Conservation (phyloP, 495 filamentous ascomycete species). For the Daldinia caldariorum region DNA sequence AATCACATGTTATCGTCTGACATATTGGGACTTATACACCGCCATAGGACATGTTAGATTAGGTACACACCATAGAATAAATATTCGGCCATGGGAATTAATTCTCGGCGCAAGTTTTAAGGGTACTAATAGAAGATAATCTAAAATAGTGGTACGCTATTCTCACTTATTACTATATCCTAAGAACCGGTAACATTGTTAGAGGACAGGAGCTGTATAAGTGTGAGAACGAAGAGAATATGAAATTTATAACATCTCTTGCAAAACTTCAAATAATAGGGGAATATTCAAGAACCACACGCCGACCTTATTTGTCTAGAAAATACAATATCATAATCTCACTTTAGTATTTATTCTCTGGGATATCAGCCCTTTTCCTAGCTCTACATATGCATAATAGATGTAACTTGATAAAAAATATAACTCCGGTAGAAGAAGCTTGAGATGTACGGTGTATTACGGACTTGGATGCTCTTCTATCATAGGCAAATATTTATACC, state of each 20-base stretch:
- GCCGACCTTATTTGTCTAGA: background rate
- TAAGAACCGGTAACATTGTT: background rate
- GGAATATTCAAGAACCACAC: background rate
- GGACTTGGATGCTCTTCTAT: no score
- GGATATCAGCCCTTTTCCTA: background rate
- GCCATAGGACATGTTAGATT: background rate
- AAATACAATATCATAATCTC: background rate
- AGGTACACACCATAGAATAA: background rate
- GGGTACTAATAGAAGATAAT: background rate
- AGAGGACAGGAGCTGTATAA: background rate
- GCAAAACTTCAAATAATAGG: background rate
- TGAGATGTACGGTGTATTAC: background rate
- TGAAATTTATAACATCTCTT: background rate
- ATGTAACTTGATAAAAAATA: background rate
- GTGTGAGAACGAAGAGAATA: background rate
- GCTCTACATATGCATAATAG: no score
- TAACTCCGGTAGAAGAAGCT: background rate
- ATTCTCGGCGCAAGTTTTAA: background rate
- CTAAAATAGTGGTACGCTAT: background rate
- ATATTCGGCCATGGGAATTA: no score
- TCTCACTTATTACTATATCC: background rate
- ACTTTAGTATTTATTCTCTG: background rate
- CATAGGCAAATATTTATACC: background rate
- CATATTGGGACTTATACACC: background rate
- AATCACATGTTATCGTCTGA: background rate